phyloP scores from a whole-genome alignment of 768 basidiomycete genomes.

The Dictyophora rubrovolvata region DNA sequence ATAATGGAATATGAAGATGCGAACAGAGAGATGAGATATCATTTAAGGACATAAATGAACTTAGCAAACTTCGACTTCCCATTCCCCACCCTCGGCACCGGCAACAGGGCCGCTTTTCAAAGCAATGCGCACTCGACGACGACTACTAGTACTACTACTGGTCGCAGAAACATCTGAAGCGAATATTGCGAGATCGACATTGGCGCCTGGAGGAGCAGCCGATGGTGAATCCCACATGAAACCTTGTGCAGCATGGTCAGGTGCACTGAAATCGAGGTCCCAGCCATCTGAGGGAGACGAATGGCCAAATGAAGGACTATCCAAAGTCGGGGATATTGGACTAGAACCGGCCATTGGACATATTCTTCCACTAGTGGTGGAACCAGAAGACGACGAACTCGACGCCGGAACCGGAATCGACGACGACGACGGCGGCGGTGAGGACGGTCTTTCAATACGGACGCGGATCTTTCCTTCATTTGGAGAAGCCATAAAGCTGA shows the following conservation, averaged over 20 bases:
- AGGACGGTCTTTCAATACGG: constrained; percentile 1
- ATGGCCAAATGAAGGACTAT: not conserved
- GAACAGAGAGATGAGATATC: not conserved
- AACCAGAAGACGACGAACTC: not conserved
- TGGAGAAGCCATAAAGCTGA: constrained; percentile 1
- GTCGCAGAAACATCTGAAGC: not conserved
- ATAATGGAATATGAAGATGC: not conserved
- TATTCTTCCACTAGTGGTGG: constrained; percentile 9
- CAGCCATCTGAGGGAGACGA: constrained; percentile 3
- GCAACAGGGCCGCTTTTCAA: constrained; percentile 52
- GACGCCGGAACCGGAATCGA: constrained; percentile 11
- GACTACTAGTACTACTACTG: not conserved
- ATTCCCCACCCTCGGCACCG: constrained; percentile 63
- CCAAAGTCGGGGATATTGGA: not conserved
- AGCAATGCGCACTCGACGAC: constrained; percentile 53
- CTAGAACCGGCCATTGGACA: constrained; percentile 10
- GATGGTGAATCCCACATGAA: constrained; percentile 4
- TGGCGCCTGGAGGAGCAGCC: not conserved
- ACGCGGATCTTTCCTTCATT: constrained; percentile 6
- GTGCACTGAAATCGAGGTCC: constrained; percentile 4
- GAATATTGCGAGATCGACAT: constrained; percentile 4
- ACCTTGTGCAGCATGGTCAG: not conserved
- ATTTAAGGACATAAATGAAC: not conserved
- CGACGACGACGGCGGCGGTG: too few species aligned
- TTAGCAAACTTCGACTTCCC: constrained; percentile 56